Conservation (phyloP, 148 eudicot genomes). For the Cornus kousa region DNA sequence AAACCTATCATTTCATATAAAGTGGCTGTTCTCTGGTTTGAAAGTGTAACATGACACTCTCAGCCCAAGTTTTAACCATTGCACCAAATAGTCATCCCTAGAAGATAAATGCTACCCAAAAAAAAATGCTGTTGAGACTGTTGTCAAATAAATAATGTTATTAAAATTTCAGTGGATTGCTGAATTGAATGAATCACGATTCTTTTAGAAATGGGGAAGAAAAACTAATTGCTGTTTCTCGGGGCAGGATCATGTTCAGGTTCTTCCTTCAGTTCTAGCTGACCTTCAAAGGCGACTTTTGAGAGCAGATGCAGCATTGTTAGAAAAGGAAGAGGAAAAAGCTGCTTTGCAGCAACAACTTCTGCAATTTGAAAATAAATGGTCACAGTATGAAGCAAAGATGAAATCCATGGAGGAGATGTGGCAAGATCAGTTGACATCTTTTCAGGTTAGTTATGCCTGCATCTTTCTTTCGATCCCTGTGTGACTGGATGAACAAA, state of each 20-base stretch:
- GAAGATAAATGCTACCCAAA: too few relatives aligned
- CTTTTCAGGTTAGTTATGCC: conserved; percentile 33
- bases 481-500: neutral
- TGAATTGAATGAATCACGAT: too few relatives aligned
- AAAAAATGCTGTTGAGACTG: too few relatives aligned
- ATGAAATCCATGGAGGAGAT: conserved; percentile 47
- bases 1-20: too few relatives aligned
- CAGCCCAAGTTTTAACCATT: too few relatives aligned
- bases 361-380: conserved; percentile 28
- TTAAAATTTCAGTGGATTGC: too few relatives aligned
- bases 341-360: conserved; percentile 24
- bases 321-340: conserved; percentile 26
- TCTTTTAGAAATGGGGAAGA: neutral
- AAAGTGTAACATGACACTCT: too few relatives aligned
- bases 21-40: too few relatives aligned
- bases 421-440: conserved; percentile 54
- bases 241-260: conserved; percentile 23
- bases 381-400: conserved; percentile 38
- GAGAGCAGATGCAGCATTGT: conserved; percentile 24
- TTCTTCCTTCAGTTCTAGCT: conserved; percentile 30
- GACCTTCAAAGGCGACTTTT: conserved; percentile 39
- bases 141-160: too few relatives aligned
- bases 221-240: neutral
- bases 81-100: too few relatives aligned
- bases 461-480: neutral